phyloP scores from a whole-genome alignment of 345 rosid species.

The Clausena lansium region DNA sequence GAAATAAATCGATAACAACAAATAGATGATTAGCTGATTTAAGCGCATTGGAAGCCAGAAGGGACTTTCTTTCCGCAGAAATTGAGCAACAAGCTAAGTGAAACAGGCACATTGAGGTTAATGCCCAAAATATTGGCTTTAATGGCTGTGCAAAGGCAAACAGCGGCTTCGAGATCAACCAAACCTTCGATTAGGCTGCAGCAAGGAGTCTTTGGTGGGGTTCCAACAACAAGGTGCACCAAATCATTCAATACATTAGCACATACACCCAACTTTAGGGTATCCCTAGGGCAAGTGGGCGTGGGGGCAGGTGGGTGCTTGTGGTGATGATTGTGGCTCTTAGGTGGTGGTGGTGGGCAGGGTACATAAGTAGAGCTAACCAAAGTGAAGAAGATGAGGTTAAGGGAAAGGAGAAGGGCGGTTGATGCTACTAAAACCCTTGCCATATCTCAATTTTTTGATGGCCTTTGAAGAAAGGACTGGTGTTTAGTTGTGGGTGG shows the following conservation, averaged over 20 bases:
- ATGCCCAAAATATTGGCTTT: conserved; percentile 61
- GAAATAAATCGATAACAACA: background rate
- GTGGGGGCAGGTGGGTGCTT: conserved; percentile 27
- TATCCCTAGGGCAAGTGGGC: conserved; percentile 60
- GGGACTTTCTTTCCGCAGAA: conserved; percentile 64
- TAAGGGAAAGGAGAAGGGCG: conserved; percentile 50
- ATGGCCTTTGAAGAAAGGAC: background rate
- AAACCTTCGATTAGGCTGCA: conserved; percentile 51
- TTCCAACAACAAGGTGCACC: conserved; percentile 44
- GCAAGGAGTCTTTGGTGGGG: conserved; percentile 60
- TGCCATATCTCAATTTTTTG: conserved; percentile 31
- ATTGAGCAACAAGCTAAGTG: conserved; percentile 62
- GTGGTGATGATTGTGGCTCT: conserved; percentile 16
- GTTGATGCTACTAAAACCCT: conserved; percentile 37
- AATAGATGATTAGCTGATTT: background rate
- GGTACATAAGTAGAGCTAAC: conserved; percentile 50
- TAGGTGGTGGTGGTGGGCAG: conserved; percentile 46
- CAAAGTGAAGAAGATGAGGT: conserved; percentile 59
- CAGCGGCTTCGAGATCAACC: conserved; percentile 71
- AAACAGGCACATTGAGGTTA: conserved; percentile 53
- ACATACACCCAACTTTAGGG: conserved; percentile 69
- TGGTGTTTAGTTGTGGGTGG: conserved; percentile 12
- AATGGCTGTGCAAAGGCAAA: conserved; percentile 80
- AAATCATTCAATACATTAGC: conserved; percentile 44
- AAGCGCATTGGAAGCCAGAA: conserved; percentile 57